Percentiles rank a stretch among this genome's conserved stretches.
Evolutionary conservation across 129 eudicot species (phyloP).

Genomic region (Mikania micrantha): DNA sequence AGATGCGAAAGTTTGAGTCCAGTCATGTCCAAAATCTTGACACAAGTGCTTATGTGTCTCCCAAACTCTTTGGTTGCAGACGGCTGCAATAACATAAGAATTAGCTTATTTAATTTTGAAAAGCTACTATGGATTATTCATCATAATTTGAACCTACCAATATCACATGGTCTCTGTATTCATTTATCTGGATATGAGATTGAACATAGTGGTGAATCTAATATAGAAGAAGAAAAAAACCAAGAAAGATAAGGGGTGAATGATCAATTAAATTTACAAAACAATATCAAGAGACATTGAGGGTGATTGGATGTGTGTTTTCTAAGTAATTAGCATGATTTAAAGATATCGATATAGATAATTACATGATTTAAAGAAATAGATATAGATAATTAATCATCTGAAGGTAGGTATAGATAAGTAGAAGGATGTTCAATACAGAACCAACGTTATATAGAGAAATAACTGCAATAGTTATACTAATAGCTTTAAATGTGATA

Average conservation of each 20-base stretch:
- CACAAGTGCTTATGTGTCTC: conserved; percentile 67
- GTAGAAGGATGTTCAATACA: no score
- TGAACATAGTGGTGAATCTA: conserved; percentile 88
- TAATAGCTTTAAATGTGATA: no score
- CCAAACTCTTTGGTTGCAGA: conserved; percentile 59
- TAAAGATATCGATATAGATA: no score
- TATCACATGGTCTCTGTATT: conserved; percentile 86
- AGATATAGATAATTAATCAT: not conserved
- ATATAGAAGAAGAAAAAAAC: not conserved
- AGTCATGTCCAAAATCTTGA: conserved; percentile 87
- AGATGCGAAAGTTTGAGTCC: conserved; percentile 89
- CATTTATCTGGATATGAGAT: conserved; percentile 97
- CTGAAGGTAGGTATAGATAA: not conserved
- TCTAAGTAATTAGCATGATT: not conserved
- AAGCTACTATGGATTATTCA: not conserved
- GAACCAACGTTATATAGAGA: no score
- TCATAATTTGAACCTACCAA: conserved; percentile 40
- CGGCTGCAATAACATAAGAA: conserved; percentile 42
- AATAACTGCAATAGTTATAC: no score
- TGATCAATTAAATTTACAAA: not conserved
- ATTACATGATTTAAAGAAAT: not conserved
- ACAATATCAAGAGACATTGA: not conserved
- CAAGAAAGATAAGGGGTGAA: conserved; percentile 1
- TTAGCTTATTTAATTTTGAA: not conserved
- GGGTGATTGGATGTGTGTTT: not conserved